phyloP scores from a whole-genome alignment of 352 stramenopile species.

The Sclerospora graminicola region DNA sequence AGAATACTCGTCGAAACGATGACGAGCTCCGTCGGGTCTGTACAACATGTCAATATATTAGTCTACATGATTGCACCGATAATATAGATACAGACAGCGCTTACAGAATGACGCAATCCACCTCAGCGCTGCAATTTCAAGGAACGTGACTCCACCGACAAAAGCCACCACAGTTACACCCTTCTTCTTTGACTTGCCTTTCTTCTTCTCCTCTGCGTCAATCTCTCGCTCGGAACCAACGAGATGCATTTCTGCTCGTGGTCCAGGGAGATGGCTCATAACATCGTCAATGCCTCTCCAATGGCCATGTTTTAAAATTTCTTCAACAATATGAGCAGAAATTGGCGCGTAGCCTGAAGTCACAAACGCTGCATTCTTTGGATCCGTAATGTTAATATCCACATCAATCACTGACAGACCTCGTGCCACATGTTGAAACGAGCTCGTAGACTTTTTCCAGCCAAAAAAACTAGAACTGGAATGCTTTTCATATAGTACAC shows the following conservation, averaged over 20 bases:
- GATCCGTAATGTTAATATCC: slow-evolving; percentile 43
- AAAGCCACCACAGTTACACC: slow-evolving; percentile 53
- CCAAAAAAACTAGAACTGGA: too few species aligned
- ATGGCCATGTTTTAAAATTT: slow-evolving; percentile 37
- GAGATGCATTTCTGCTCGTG: slow-evolving; percentile 41
- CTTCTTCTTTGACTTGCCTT: too few species aligned
- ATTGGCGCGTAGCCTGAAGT: slow-evolving; percentile 65
- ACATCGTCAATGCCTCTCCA: slow-evolving; percentile 40
- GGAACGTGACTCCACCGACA: slow-evolving; percentile 56
- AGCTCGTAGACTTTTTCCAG: slow-evolving; percentile 2
- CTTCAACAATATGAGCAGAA: slow-evolving; percentile 54
- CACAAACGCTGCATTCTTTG: slow-evolving; percentile 50
- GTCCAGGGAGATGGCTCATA: slow-evolving; percentile 40
- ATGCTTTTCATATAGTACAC: slow-evolving; percentile 41
- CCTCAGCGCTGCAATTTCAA: slow-evolving; percentile 62
- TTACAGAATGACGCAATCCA: slow-evolving; percentile 64
- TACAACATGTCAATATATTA: too few species aligned
- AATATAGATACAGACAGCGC: slow-evolving; percentile 1
- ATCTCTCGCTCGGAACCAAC: slow-evolving; percentile 8
- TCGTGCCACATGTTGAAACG: slow-evolving; percentile 29
- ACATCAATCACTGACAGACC: slow-evolving; percentile 42
- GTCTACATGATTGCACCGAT: background rate
- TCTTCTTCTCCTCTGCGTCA: too few species aligned
- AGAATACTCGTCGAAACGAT: too few species aligned
- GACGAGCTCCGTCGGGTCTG: too few species aligned